phyloP scores from a whole-genome alignment of 768 basidiomycete species.

The Termitomyces sp. region DNA sequence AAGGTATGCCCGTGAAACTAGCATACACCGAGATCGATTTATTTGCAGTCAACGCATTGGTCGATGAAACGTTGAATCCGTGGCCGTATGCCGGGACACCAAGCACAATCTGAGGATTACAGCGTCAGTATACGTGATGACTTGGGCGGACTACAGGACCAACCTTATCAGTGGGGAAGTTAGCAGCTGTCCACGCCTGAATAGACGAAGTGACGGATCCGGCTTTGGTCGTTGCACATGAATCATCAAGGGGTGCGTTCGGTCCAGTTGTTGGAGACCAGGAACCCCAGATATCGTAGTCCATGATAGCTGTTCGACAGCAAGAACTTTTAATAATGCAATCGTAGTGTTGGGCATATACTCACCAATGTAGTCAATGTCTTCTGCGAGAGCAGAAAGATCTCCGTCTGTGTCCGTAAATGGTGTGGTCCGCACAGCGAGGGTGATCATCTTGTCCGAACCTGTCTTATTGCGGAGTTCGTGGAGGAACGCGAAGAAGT shows the following conservation, averaged over 20 bases:
- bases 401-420: constrained; percentile 55
- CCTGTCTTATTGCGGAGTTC: constrained; percentile 54
- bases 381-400: constrained; percentile 66
- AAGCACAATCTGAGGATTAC: constrained; percentile 50
- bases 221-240: constrained; percentile 55
- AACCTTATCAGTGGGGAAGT: constrained; percentile 55
- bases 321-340: background rate
- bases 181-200: constrained; percentile 67
- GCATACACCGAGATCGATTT: background rate
- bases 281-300: constrained; percentile 55
- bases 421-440: constrained; percentile 38
- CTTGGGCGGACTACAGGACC: background rate
- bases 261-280: constrained; percentile 55
- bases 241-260: constrained; percentile 78
- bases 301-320: constrained; percentile 46
- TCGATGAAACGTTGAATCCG: constrained; percentile 47
- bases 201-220: constrained; percentile 78
- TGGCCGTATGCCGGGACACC: constrained; percentile 83
- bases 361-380: constrained; percentile 48
- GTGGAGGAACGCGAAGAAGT: constrained; percentile 75
- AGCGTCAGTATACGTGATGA: background rate
- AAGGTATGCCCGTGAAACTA: background rate
- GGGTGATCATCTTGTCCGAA: constrained; percentile 52
- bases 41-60: constrained; percentile 18
- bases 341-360: background rate